These are phyloP conservation scores for Aristolochia californica DNA, from an alignment of 164 flowering plant genomes.

Conservation along the genomic window DNA sequence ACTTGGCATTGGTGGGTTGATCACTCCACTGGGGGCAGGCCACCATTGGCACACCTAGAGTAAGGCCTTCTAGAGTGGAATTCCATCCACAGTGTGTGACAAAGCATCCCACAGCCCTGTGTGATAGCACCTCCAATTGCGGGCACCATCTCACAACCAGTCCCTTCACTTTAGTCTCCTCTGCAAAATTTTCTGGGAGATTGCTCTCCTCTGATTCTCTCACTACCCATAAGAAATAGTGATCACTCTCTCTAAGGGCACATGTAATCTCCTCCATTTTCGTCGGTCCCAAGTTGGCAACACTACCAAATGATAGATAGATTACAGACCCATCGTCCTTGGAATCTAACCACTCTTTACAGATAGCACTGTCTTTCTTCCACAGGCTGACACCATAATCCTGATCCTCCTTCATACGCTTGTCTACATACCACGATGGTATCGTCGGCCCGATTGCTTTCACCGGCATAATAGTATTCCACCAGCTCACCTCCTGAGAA, in stretches of 20 bases:
- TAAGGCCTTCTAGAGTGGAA: slow-evolving; percentile 18
- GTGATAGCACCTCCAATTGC: slow-evolving; percentile 23
- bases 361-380: slow-evolving; percentile 9
- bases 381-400: slow-evolving; percentile 20
- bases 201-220: slow-evolving; percentile 25
- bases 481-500: slow-evolving; percentile 16
- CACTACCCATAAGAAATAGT: slow-evolving; percentile 34
- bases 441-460: slow-evolving; percentile 27
- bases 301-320: slow-evolving; percentile 31
- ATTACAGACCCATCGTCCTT: slow-evolving; percentile 20
- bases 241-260: slow-evolving; percentile 9
- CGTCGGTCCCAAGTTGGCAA: slow-evolving; percentile 7
- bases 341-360: slow-evolving; percentile 22
- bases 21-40: slow-evolving; percentile 20
- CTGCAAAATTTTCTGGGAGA: slow-evolving; percentile 25
- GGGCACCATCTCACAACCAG: slow-evolving; percentile 23
- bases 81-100: slow-evolving; percentile 28
- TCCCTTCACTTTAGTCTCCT: slow-evolving; percentile 18
- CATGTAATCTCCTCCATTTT: slow-evolving; percentile 31
- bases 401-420: slow-evolving; percentile 8
- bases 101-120: slow-evolving; percentile 23
- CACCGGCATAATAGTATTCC: slow-evolving; percentile 8
- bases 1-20: slow-evolving; percentile 19
- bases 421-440: slow-evolving; percentile 23
- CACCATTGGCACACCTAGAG: slow-evolving; percentile 20